These are phyloP conservation scores for Eucalyptus cloeziana DNA, from an alignment of 345 rosid genomes.

Conservation along the genomic window DNA sequence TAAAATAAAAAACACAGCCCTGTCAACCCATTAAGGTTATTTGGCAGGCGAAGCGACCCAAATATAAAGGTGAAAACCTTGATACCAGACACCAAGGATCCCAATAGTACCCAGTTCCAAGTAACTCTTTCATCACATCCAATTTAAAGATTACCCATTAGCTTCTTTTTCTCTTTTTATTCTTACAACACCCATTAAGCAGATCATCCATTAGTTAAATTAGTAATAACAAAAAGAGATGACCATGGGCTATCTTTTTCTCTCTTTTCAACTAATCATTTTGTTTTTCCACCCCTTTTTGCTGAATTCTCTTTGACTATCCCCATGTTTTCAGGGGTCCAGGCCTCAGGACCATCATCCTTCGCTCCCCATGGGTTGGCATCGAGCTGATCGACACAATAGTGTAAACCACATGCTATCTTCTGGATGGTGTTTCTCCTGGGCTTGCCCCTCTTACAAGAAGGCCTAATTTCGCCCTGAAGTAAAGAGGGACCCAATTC, in stretches of 20 bases:
- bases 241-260: neutral
- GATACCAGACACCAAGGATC: neutral
- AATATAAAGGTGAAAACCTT: too few species aligned
- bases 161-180: neutral
- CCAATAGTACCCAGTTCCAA: neutral
- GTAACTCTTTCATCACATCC: neutral
- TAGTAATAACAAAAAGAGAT: neutral
- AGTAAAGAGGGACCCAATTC: neutral
- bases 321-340: neutral
- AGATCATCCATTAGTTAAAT: neutral
- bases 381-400: neutral
- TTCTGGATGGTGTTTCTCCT: neutral
- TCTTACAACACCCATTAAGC: neutral
- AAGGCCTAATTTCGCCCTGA: neutral
- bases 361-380: neutral
- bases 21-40: too few species aligned
- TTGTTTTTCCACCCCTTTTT: neutral
- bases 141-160: neutral
- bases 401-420: neutral
- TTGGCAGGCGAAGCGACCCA: neutral
- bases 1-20: neutral
- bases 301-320: neutral
- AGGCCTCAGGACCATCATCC: neutral
- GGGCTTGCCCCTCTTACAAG: neutral
- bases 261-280: neutral